Evolutionary conservation across 1,284 basidiomycete species (phyloP).

Genomic region (Lentinula novae-zelandiae): DNA sequence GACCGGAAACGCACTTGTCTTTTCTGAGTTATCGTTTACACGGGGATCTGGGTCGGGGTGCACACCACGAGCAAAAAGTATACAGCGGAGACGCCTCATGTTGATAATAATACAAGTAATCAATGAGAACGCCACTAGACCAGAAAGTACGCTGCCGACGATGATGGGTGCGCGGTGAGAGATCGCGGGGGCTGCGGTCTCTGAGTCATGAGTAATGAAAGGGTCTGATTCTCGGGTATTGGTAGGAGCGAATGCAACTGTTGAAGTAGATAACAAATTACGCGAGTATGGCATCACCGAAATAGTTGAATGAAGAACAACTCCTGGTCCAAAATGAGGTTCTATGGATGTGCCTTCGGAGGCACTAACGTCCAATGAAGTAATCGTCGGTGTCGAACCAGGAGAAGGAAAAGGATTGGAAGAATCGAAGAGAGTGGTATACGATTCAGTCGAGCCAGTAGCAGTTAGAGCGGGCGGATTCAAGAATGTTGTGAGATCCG

Average conservation of each 20-base stretch:
- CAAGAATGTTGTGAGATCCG: neutral
- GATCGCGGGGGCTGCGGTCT: neutral
- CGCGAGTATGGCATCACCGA: neutral
- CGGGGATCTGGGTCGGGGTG: neutral
- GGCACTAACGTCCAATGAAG: neutral
- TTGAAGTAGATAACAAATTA: neutral
- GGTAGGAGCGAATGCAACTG: neutral
- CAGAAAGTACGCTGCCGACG: neutral
- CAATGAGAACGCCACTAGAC: slow-evolving; percentile 3
- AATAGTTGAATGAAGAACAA: neutral
- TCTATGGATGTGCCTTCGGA: neutral
- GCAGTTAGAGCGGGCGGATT: neutral
- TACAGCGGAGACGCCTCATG: neutral
- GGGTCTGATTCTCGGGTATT: neutral
- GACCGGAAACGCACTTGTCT: neutral
- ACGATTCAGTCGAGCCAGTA: neutral
- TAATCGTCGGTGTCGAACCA: neutral
- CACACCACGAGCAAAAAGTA: neutral
- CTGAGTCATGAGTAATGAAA: neutral
- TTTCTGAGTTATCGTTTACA: neutral
- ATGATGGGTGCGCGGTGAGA: slow-evolving; percentile 1
- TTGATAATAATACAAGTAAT: slow-evolving; percentile 4
- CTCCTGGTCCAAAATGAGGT: neutral
- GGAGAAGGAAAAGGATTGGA: neutral
- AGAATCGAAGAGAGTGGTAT: neutral